These are phyloP conservation scores for Suillus cothurnatus DNA, from an alignment of 768 basidiomycete species.

Conservation along the genomic window DNA sequence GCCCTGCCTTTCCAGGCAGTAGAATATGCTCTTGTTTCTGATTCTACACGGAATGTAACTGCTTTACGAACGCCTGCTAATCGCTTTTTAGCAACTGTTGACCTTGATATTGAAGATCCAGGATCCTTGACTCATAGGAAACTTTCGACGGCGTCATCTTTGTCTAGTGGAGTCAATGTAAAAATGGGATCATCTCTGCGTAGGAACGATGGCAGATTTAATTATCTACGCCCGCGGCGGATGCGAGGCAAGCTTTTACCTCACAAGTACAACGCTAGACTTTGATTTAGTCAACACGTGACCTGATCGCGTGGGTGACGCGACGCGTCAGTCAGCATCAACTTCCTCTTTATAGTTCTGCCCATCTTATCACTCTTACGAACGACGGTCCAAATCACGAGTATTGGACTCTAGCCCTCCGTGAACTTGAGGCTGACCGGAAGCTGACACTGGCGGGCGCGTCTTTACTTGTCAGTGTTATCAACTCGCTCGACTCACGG, in stretches of 20 bases:
- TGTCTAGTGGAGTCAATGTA: neutral
- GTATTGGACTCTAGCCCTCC: neutral
- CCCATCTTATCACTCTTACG: neutral
- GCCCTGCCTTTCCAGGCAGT: neutral
- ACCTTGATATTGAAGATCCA: neutral
- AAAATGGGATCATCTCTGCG: neutral
- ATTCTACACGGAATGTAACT: neutral
- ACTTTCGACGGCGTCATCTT: neutral
- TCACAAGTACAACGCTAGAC: neutral
- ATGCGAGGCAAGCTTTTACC: neutral
- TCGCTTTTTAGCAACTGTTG: neutral
- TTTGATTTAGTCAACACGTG: neutral
- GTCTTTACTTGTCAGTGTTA: neutral
- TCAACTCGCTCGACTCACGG: neutral
- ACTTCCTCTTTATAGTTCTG: neutral
- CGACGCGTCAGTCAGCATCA: neutral
- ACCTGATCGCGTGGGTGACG: neutral
- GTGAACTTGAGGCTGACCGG: neutral
- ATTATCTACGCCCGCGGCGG: neutral
- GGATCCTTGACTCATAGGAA: neutral
- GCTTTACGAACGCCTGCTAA: neutral
- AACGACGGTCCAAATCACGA: neutral
- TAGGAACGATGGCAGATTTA: neutral
- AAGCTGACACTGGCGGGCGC: neutral
- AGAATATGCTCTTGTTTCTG: neutral